Conservation (phyloP, 345 rosid species). For the Populus simonii region DNA sequence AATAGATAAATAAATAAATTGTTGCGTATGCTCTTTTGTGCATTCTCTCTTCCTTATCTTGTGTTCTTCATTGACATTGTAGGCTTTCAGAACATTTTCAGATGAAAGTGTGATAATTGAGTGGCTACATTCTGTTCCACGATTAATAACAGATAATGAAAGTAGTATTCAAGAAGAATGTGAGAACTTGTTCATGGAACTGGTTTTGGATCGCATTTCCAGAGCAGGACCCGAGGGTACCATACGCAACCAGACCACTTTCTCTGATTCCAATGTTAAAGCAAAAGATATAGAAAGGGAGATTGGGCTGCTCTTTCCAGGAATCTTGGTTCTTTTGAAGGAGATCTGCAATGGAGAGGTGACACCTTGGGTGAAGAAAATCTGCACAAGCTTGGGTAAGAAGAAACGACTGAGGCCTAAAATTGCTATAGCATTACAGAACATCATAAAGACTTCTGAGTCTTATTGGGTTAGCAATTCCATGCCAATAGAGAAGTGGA, state of each 20-base stretch:
- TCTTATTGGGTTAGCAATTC: constrained; percentile 73
- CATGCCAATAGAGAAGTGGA: constrained; percentile 77
- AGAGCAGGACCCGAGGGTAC: constrained; percentile 43
- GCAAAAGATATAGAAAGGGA: constrained; percentile 41
- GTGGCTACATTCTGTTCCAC: constrained; percentile 92
- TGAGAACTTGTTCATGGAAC: constrained; percentile 79
- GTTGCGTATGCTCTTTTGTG: not conserved
- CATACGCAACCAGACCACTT: constrained; percentile 20
- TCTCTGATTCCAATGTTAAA: constrained; percentile 21
- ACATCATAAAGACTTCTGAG: constrained; percentile 70
- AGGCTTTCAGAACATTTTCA: constrained; percentile 69
- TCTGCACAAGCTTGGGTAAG: constrained; percentile 78
- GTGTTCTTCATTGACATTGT: constrained; percentile 14
- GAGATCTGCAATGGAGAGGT: constrained; percentile 74
- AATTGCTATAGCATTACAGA: constrained; percentile 65
- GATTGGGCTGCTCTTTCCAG: constrained; percentile 51
- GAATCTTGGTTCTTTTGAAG: constrained; percentile 57
- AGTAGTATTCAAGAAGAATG: constrained; percentile 93
- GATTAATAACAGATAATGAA: constrained; percentile 78
- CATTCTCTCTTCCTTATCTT: constrained; percentile 17
- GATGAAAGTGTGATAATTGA: constrained; percentile 63
- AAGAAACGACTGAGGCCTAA: constrained; percentile 66
- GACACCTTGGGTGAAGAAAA: constrained; percentile 82
- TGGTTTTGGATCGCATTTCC: constrained; percentile 69
- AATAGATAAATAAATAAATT: too few relatives aligned